phyloP scores from a whole-genome alignment of 2,329 filamentous ascomycete genomes.

The Epichloe typhina region DNA sequence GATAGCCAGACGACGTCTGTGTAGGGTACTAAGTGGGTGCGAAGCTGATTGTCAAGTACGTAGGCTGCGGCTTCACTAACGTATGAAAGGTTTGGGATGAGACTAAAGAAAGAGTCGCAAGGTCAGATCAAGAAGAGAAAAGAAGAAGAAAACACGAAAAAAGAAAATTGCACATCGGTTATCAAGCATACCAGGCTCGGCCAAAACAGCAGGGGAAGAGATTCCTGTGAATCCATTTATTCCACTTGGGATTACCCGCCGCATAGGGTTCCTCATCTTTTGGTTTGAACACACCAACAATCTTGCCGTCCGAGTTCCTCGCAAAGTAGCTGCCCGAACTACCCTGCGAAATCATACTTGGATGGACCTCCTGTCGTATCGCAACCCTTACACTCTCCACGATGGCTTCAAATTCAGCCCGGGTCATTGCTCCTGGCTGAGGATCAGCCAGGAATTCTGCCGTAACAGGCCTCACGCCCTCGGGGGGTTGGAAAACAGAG shows the following conservation, averaged over 20 bases:
- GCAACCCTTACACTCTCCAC: conserved; percentile 83
- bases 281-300: conserved; percentile 95
- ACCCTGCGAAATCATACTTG: conserved; percentile 90
- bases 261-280: conserved; percentile 99
- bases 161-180: background rate
- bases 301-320: conserved; percentile 77
- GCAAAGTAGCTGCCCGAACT: conserved; percentile 98
- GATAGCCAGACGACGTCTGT: conserved; percentile 90
- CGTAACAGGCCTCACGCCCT: conserved; percentile 70
- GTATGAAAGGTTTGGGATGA: conserved; percentile 96
- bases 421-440: conserved; percentile 56
- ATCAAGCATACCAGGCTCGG: conserved; percentile 54
- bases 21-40: conserved; percentile 87
- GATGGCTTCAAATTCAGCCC: conserved; percentile 71
- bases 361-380: conserved; percentile 83
- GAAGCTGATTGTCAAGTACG: conserved; percentile 79
- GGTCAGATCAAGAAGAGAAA: background rate
- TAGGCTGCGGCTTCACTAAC: conserved; percentile 96
- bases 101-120: conserved; percentile 24
- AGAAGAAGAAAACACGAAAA: background rate
- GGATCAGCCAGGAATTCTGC: conserved; percentile 48
- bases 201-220: conserved; percentile 96
- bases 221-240: conserved; percentile 98
- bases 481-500: conserved; percentile 88
- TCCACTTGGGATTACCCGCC: conserved; percentile 96